phyloP scores from a whole-genome alignment of 805 yeast genomes.

The Ogataea kodamae region DNA sequence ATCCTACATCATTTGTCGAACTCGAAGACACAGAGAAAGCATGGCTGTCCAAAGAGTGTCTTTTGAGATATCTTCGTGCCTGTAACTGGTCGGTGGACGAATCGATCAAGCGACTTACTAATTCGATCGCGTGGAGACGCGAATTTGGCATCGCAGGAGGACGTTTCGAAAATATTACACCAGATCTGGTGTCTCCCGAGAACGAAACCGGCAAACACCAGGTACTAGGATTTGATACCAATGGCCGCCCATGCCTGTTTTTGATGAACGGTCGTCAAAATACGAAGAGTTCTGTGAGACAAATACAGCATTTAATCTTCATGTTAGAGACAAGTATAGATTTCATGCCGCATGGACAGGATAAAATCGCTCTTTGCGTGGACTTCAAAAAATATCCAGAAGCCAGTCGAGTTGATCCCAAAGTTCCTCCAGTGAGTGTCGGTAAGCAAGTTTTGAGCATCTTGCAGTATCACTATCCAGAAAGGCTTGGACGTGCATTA shows the following conservation, averaged over 20 bases:
- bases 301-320: conserved; percentile 89
- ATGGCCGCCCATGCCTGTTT: conserved; percentile 88
- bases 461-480: conserved; percentile 95
- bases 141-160: conserved; percentile 73
- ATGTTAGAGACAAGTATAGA: conserved; percentile 91
- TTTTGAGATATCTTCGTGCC: conserved; percentile 85
- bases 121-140: conserved; percentile 87
- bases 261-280: conserved; percentile 94
- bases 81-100: conserved; percentile 79
- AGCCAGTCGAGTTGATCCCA: conserved; percentile 33
- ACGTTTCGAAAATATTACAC: conserved; percentile 46
- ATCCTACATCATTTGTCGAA: conserved; percentile 34
- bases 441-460: conserved; percentile 91
- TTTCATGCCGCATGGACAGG: conserved; percentile 96
- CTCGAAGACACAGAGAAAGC: conserved; percentile 60
- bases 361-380: conserved; percentile 82
- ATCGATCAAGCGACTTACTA: conserved; percentile 67
- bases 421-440: conserved; percentile 72
- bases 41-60: conserved; percentile 90
- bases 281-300: conserved; percentile 85
- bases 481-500: conserved; percentile 87
- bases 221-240: conserved; percentile 83
- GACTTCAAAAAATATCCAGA: conserved; percentile 84
- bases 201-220: conserved; percentile 92
- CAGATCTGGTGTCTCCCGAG: conserved; percentile 56